Conservation (phyloP, 371 early-diverging fungal genomes). For the Rhizomucor pusillus region DNA sequence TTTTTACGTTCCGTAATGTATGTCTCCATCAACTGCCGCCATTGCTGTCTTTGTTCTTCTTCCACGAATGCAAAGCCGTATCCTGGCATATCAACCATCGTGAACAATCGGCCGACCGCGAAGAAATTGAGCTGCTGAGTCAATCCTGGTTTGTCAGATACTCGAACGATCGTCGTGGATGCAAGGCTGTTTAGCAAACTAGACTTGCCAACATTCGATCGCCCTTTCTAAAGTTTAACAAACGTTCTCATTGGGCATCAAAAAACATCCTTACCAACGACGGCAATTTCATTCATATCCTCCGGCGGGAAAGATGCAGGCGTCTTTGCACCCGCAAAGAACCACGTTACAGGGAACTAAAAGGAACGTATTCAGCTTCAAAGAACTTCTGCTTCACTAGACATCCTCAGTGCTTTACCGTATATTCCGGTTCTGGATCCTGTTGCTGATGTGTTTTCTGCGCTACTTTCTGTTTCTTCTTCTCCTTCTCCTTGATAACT, state of each 20-base stretch:
- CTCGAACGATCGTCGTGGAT: slow-evolving; percentile 58
- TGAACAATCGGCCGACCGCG: slow-evolving; percentile 59
- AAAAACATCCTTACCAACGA: slow-evolving; percentile 59
- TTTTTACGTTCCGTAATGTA: slow-evolving; percentile 62
- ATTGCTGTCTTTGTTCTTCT: slow-evolving; percentile 54
- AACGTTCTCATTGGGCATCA: too few species aligned
- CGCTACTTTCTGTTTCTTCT: slow-evolving; percentile 6
- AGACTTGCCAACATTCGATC: slow-evolving; percentile 83
- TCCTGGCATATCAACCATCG: slow-evolving; percentile 85
- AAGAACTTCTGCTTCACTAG: too few species aligned
- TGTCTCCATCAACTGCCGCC: slow-evolving; percentile 70
- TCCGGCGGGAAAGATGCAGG: slow-evolving; percentile 61
- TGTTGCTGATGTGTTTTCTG: slow-evolving; percentile 11
- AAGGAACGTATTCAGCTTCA: neutral
- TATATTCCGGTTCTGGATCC: slow-evolving; percentile 30
- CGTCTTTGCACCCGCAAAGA: slow-evolving; percentile 70
- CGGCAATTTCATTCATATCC: slow-evolving; percentile 61
- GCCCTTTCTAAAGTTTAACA: too few species aligned
- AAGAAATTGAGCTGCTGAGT: slow-evolving; percentile 84
- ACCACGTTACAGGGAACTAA: slow-evolving; percentile 57
- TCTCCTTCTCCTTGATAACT: slow-evolving; percentile 20
- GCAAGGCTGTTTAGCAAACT: slow-evolving; percentile 69
- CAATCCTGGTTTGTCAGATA: slow-evolving; percentile 75
- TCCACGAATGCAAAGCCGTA: slow-evolving; percentile 86
- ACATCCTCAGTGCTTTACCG: slow-evolving; percentile 22